phyloP scores from a whole-genome alignment of 1,284 basidiomycete species.

The Moesziomyces globuligerus region DNA sequence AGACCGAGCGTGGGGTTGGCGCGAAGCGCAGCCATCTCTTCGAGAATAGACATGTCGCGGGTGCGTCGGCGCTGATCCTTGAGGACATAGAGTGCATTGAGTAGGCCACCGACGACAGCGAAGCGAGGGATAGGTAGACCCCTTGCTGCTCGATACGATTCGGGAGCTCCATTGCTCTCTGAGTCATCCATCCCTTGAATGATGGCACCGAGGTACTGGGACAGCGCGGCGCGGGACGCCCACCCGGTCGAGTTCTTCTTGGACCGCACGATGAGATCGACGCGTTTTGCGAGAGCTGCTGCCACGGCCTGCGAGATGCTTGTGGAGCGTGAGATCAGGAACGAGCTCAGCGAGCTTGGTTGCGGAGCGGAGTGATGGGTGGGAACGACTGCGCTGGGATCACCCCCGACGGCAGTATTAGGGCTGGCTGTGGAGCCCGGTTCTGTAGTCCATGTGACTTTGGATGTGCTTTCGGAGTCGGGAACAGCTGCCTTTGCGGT shows the following conservation, averaged over 20 bases:
- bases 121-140: constrained; percentile 53
- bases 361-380: neutral
- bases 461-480: constrained; percentile 3
- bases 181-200: constrained; percentile 33
- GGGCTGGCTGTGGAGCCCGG: constrained; percentile 14
- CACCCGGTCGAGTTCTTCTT: constrained; percentile 42
- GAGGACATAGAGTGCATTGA: constrained; percentile 54
- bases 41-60: constrained; percentile 42
- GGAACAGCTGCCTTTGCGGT: constrained; percentile 4
- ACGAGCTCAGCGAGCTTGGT: constrained; percentile 33
- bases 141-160: constrained; percentile 33
- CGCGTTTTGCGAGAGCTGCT: constrained; percentile 51
- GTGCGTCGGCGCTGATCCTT: constrained; percentile 45
- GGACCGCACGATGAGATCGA: constrained; percentile 49
- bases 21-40: constrained; percentile 44
- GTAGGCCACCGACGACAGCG: constrained; percentile 56
- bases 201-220: constrained; percentile 49
- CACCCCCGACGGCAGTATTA: neutral
- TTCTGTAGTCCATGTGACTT: constrained; percentile 38
- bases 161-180: constrained; percentile 22
- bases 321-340: constrained; percentile 42
- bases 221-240: constrained; percentile 43
- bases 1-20: constrained; percentile 43
- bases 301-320: constrained; percentile 51
- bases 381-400: neutral